Base-by-base conservation (phyloP, 2,329 filamentous ascomycete genomes). In the Phoma herbarum region DNA sequence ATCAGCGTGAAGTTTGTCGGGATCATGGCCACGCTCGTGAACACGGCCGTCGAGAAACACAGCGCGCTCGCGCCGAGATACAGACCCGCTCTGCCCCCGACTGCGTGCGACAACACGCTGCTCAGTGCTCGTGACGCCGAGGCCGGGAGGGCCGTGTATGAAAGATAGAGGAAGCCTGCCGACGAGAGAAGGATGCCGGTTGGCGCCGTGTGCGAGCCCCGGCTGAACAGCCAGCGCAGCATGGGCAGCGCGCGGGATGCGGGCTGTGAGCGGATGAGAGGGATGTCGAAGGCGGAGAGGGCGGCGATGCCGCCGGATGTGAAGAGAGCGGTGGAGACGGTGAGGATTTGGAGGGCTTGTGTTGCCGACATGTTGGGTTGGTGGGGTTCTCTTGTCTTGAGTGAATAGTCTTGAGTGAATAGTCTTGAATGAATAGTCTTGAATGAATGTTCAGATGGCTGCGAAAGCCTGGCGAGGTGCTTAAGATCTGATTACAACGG, bases 171-270 rank as follows among this genome's bases (percentile, higher is more conserved):
- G 56, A 78, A 78, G 25, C 72, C 68, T 0, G 66, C 49, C 7
- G 63, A 63, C 0, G 75, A 70, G 48, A 72, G 11, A n/a, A 73
- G 26, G 5, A 71, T 72, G 18, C 65, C 62, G 6, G 60, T 52
- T 8, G 75, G 75, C 57, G 77, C 76, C 29, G 74, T 61, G 60
- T 77, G 76, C 7, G 74, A 77, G 49, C 75, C 76, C 0, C 75
- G 71, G 33, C 69, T 75, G 63, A 77, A 78, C 29, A 77, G 71
- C 75, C 75, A 78, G 41, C 73, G 72, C 2, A 60, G 70, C 39
- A 66, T 61, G n/a, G 76, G 75, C 1, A 77, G 70, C 2, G 76
- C 75, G 49, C 74, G 74, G 1, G 74, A 76, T n/a, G 74, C 74
- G 18, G 74, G 75, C 46, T 76, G 75, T 1, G 75, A 72, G 59